Base-by-base conservation (phyloP, 306 rosid species). In the Argentina anserina region DNA sequence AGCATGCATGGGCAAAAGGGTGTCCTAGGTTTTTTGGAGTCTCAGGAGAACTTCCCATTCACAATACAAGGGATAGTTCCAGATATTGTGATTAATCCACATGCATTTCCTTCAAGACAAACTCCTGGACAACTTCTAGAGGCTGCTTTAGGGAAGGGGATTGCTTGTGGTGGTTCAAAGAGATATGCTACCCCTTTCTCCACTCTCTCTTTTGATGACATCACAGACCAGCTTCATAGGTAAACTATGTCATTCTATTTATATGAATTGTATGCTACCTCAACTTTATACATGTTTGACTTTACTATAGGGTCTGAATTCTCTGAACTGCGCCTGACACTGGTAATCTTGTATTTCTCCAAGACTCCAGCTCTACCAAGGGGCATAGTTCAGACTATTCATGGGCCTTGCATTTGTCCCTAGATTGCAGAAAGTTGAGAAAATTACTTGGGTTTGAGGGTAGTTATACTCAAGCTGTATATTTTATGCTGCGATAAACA, bases 1-100 rank as follows among this genome's bases (percentile, higher is more conserved):
- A 91, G 97, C 72, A 94, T 94, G 99, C 99, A 94, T 43, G 99
- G 99, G n/a, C 99, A 94, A 47, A 94, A 94, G 77, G 99, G 97
- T 67, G 99, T 94, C n/a, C 76, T 94, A 55, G 99, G 99, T 15
- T 91, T 83, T 83, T 76, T 94, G 79, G 99, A 91, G 83, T 86
- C 88, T 26, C 93, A 95, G 75, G 99, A 95, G 74, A 95, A 95
- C 84, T 95, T 95, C 61, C 97, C 96, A 37, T 91, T 95, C 81
- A 91, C 99, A 26, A 75, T 86, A 26, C 96, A 91, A 75, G 99
- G 99, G 58, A 87, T 91, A 67, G 97, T 91, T 81, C 99, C 99
- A 53, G 99, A 95, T 82, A 82, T 95, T 43, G 99, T 91, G 45
- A 95, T 95, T 17, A 95, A 95, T 76, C 97, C 99, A 0, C 97